Evolutionary conservation across 1,284 basidiomycete genomes (phyloP).

Genomic region (Apiotrichum mycotoxinovorans): DNA sequence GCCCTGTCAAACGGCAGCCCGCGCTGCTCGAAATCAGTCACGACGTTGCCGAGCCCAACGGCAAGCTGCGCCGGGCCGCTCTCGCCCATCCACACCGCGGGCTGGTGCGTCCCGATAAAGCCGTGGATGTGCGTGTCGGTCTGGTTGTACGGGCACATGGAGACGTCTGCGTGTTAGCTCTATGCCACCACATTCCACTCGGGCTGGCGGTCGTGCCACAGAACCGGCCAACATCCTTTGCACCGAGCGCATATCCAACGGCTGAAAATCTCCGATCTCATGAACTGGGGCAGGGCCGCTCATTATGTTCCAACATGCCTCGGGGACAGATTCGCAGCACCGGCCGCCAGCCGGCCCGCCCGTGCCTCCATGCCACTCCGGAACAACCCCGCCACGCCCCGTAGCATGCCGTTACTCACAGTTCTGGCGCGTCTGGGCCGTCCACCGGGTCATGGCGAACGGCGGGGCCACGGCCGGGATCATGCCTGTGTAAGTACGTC

Average conservation of each 20-base stretch:
- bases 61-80: constrained; percentile 64
- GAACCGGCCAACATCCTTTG: too few species aligned
- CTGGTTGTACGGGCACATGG: constrained; percentile 71
- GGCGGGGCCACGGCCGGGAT: constrained; percentile 59
- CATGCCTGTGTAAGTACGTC: constrained; percentile 51
- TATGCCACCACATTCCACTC: too few species aligned
- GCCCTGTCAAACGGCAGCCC: constrained; percentile 61
- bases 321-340: too few species aligned
- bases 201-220: too few species aligned
- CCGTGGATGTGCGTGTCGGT: constrained; percentile 64
- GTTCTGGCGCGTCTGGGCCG: constrained; percentile 42
- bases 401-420: constrained; percentile 23
- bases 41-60: constrained; percentile 59
- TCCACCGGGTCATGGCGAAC: constrained; percentile 76
- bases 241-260: too few species aligned
- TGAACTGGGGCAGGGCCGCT: too few species aligned
- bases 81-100: constrained; percentile 86
- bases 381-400: too few species aligned
- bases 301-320: too few species aligned
- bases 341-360: too few species aligned
- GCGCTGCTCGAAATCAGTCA: constrained; percentile 59
- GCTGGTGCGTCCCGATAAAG: constrained; percentile 68
- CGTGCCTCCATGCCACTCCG: too few species aligned
- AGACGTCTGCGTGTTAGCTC: constrained; percentile 55
- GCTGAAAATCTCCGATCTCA: too few species aligned